Conservation (phyloP, 2,329 filamentous ascomycete species). For the Ceratocystis huliohia region DNA sequence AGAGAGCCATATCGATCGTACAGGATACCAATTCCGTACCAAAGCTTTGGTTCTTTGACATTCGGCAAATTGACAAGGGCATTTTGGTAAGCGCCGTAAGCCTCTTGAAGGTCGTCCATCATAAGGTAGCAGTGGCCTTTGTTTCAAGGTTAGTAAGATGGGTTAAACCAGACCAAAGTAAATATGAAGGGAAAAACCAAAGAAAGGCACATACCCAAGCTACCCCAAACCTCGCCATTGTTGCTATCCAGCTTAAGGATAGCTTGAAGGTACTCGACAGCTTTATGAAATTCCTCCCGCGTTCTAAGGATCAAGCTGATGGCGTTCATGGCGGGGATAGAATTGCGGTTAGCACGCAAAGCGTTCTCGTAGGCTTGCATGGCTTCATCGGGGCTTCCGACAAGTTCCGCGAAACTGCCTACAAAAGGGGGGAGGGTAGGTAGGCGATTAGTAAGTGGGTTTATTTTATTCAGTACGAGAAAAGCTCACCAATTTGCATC, state of each 20-base stretch:
- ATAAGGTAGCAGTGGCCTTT: constrained; percentile 94
- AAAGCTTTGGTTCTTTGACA: constrained; percentile 77
- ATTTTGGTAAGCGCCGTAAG: constrained; percentile 92
- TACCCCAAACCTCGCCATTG: constrained; percentile 95
- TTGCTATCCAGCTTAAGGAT: constrained; percentile 79
- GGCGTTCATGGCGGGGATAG: constrained; percentile 81
- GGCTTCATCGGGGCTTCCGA: constrained; percentile 80
- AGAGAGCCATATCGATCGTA: constrained; percentile 94
- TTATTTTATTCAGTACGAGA: constrained; percentile 20
- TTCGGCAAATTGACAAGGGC: constrained; percentile 85
- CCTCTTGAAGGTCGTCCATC: constrained; percentile 96
- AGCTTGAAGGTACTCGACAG: constrained; percentile 81
- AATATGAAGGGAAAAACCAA: constrained; percentile 32
- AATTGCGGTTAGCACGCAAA: constrained; percentile 74
- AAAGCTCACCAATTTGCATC: constrained; percentile 72
- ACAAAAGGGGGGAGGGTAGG: constrained; percentile 5
- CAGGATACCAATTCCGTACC: constrained; percentile 96
- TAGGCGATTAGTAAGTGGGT: not conserved
- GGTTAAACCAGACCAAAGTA: constrained; percentile 11
- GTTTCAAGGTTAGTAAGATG: constrained; percentile 9
- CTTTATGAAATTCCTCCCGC: constrained; percentile 85
- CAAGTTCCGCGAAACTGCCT: constrained; percentile 78
- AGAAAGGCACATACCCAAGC: constrained; percentile 53
- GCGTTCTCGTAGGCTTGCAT: constrained; percentile 85
- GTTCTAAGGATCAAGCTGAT: constrained; percentile 85